Evolutionary conservation across 371 early-diverging fungal genomes (phyloP).

Genomic region (Actinomucor elegans): DNA sequence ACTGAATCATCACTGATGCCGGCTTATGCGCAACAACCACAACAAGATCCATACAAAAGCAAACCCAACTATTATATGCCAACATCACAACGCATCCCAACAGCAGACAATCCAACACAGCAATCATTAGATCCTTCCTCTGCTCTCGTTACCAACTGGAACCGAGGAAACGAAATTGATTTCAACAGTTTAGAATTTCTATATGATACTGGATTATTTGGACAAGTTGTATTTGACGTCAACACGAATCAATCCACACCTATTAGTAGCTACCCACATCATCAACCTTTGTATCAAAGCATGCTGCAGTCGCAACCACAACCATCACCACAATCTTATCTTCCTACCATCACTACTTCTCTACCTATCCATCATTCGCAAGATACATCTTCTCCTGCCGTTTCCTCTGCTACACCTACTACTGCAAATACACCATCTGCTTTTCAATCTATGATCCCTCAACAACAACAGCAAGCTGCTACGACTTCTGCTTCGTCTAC

Average conservation of each 20-base stretch:
- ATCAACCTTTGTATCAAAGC: not conserved
- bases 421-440: not conserved
- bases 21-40: not conserved
- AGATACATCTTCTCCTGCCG: not conserved
- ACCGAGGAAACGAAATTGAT: conserved; percentile 27
- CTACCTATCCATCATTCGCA: not conserved
- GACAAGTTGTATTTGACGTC: conserved; percentile 45
- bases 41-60: not conserved
- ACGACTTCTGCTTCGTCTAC: not conserved
- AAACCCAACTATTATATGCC: conserved; percentile 1
- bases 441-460: conserved; percentile 1
- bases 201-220: conserved; percentile 42
- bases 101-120: not conserved
- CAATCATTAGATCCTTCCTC: not conserved
- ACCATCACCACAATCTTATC: not conserved
- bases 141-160: conserved; percentile 2
- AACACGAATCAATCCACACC: not conserved
- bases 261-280: not conserved
- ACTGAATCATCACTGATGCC: not conserved
- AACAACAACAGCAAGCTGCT: not conserved
- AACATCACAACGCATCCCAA: not conserved
- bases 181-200: conserved; percentile 44
- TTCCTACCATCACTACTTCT: not conserved
- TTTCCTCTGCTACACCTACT: not conserved
- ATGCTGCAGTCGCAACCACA: not conserved